Evolutionary conservation across 768 basidiomycete species (phyloP), one percentile per base, ranked within the genome.

Genomic region (Cubamyces sp.): DNA sequence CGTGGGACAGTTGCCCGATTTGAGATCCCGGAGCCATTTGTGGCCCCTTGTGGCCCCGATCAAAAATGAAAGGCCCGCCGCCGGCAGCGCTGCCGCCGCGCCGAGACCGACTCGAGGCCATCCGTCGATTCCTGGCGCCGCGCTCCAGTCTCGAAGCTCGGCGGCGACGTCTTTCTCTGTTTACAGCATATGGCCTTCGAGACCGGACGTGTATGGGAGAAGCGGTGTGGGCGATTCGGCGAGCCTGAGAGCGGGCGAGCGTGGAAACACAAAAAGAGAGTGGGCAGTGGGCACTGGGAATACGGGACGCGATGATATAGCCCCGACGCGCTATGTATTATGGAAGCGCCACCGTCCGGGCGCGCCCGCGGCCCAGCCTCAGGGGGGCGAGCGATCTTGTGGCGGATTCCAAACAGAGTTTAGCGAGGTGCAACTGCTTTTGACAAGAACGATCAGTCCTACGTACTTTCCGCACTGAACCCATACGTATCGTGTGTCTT

Each of bases 1-100:
- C 11, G 34, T 34, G 34, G 34, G 34, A 34, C 34, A 34, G 6
- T 5, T 25, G 41, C 57, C 49, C 57, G 57, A 59, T 59, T 40
- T 18, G 49, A 49, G 12, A 52, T 2, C 3, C 41, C 49, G 28
- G 57, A 25, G 37, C 49, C 57, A 39, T 48, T 40, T 40, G 56
- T 34, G 34, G 55, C 55, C 12, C 55, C 55, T 40, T 40, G 56
- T 34, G 34, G 55, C 55, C 12, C 55, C 55, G 57, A 58, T 58
- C 57, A 58, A 23, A 42, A 30, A 11, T 39, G 26, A 8, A 12
- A n/a, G 41, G 21, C 48, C 48, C 25, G 26, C 40, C 12, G 49
- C 34, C 34, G 34, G 34, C 34, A 34, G 34, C 34, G 34, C 41
- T 34, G 40, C 49, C 34, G 34, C 41, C 21, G 40, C 49, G 40